These are phyloP conservation scores for Sporothrix euskadiensis DNA, from an alignment of 2,329 filamentous ascomycete species.

Conservation along the genomic window DNA sequence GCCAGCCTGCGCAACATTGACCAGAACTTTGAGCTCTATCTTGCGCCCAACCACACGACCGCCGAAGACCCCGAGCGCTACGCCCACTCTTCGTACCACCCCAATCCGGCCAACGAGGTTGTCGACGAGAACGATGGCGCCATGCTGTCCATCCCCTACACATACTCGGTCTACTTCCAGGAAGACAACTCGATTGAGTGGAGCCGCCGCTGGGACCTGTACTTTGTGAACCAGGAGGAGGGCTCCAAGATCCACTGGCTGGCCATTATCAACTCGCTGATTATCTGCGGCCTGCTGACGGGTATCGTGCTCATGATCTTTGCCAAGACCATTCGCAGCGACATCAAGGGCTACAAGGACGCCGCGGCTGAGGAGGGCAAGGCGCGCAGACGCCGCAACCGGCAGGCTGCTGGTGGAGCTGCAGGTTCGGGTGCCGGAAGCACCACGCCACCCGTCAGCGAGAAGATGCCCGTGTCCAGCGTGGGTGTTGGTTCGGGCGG, in stretches of 20 bases:
- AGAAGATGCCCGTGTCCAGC: conserved; percentile 48
- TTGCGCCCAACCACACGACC: conserved; percentile 62
- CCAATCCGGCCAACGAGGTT: conserved; percentile 54
- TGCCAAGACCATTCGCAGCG: conserved; percentile 72
- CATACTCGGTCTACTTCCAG: conserved; percentile 87
- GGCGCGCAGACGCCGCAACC: conserved; percentile 52
- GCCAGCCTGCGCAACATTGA: conserved; percentile 63
- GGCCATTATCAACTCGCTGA: conserved; percentile 81
- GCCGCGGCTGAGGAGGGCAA: conserved; percentile 67
- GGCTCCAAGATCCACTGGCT: conserved; percentile 83
- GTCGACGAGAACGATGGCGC: conserved; percentile 63
- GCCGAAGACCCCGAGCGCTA: conserved; percentile 49
- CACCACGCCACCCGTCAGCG: conserved; percentile 46
- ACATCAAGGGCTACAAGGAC: conserved; percentile 74
- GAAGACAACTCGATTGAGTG: conserved; percentile 80
- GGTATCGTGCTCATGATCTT: conserved; percentile 80
- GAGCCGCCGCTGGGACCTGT: conserved; percentile 82
- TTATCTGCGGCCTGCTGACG: conserved; percentile 77
- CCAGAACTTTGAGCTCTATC: conserved; percentile 67
- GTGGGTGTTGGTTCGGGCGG: conserved; percentile 40
- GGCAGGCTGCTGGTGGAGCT: conserved; percentile 35
- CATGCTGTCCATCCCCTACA: conserved; percentile 74
- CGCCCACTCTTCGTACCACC: conserved; percentile 60
- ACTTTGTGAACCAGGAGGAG: conserved; percentile 85
- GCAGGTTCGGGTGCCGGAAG: conserved; percentile 39